Base-by-base conservation (phyloP, 2,329 filamentous ascomycete species). In the Calycina herbarum region DNA sequence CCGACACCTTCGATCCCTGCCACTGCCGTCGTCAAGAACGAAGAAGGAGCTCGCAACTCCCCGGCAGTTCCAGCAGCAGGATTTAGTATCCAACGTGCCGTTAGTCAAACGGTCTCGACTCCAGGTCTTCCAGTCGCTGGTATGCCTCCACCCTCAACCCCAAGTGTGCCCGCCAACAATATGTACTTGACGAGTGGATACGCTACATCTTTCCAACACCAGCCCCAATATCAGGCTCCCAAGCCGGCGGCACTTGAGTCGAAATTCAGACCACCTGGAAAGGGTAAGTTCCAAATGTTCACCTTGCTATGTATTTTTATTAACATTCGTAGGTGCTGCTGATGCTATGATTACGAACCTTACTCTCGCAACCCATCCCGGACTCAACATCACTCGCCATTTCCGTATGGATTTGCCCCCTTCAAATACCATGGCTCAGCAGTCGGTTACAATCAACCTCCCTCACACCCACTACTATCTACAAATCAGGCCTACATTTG, bases 401-500 rank as follows among this genome's bases (percentile, higher is more conserved):
- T 88, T 89, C 74, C 80, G 85, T 40, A 80, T 91, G 63, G 83
- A 86, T 42, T 79, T 96, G 38, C 82, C 84, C 1, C 88, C 93
- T 3, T 87, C 89, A 61, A 79, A 86, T 6, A 85, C 83, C 20
- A 83, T 89, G 72, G 84, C 87, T 33, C 87, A 92, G 65, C 90
- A 94, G 72, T 92, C 88, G 4, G 81, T 90, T 54, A 91, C 91
- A 5, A 80, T 95, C 64, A 89, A 87, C 65, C 80, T 95, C 10
- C 87, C 91, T 1, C 78, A 84, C 1, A 85, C 83, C 58, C 87
- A 93, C 72, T 88, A 86, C 70, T 88, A 89, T 66, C 79, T 96
- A 20, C 89, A 93, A 67, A 83, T 96, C 64, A 82, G 86, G 27
- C 88, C 90, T 3, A 84, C 83, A 11, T 81, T 96, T 20, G 85